phyloP scores from a whole-genome alignment of 225 moss, liverwort and hornwort genomes.

The Neckera pumila region DNA sequence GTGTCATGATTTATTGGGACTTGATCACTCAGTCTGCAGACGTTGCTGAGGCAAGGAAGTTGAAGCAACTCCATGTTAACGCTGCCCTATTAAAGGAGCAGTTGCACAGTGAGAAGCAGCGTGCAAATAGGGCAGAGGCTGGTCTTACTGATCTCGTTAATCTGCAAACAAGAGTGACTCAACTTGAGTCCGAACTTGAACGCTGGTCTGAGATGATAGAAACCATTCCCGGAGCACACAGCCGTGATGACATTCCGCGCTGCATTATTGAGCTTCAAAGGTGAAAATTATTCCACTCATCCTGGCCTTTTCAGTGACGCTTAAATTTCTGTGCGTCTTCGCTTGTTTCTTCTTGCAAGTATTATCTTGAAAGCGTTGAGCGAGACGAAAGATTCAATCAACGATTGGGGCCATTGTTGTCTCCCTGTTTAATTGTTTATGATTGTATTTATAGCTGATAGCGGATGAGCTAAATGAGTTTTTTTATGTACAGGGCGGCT shows the following conservation, averaged over 20 bases:
- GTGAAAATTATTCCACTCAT: background rate
- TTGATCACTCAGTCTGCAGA: conserved; percentile 61
- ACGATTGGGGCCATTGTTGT: background rate
- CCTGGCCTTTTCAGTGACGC: background rate
- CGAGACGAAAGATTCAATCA: background rate
- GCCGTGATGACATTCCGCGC: conserved; percentile 50
- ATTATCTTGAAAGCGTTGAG: background rate
- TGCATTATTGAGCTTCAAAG: conserved; percentile 75
- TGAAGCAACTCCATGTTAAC: conserved; percentile 67
- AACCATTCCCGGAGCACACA: conserved; percentile 59
- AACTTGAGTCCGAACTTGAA: conserved; percentile 62
- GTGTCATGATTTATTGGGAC: background rate
- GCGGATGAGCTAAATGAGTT: background rate
- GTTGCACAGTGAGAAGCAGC: conserved; percentile 58
- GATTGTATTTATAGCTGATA: background rate
- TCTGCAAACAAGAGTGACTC: conserved; percentile 61
- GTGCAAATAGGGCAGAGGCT: conserved; percentile 85
- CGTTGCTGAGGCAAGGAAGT: conserved; percentile 64
- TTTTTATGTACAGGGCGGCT: conserved; percentile 31
- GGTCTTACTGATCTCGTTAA: conserved; percentile 50
- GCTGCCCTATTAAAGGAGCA: conserved; percentile 80
- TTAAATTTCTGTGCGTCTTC: background rate
- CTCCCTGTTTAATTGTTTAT: background rate
- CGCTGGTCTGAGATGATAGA: conserved; percentile 57
- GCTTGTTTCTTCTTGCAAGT: background rate